Evolutionary conservation across 164 flowering plant genomes (phyloP), one percentile per base, ranked within the genome.

Genomic region (Tetrastigma voinierianum): DNA sequence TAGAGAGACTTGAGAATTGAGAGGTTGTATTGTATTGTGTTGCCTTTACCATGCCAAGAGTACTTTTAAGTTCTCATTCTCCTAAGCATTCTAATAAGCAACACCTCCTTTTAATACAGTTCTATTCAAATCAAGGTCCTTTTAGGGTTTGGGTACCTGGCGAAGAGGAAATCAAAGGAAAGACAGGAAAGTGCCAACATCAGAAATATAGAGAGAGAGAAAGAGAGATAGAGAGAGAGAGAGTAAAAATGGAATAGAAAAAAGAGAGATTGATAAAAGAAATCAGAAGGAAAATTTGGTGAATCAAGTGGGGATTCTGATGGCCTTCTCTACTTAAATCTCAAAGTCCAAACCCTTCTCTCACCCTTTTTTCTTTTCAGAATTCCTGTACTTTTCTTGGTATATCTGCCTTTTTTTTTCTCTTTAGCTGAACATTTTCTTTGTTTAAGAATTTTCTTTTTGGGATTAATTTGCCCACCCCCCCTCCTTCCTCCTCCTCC

Each of bases 81-180:
- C 20, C 73, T 71, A 67, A 67, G 61, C 64, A 57, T 48, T 53
- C 24, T 57, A 19, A 59, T 66, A 67, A 73, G 57, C 21, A 32
- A 57, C n/a, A n/a, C 54, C 58, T 46, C 40, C 71, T 70, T 76
- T 73, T 70, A 64, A 54, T 72, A 67, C 46, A 70, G 69, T 76
- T 75, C 70, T 68, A 69, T 78, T 79, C 75, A 81, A 82, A 75
- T 80, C 81, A 84, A 78, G 70, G 49, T 16, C 81, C 85, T 81
- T 82, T 82, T 72, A 68, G 76, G 77, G 76, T 81, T 83, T 83
- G 90, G 90, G 88, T 79, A 79, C 82, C 71, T 82, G 77, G 75
- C 82, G n/a, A 70, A 80, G 78, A 78, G 75, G 65, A 74, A 71
- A n/a, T n/a, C 76, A 78, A 77, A 78, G 72, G 80, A 79, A 82